Evolutionary conservation across 805 yeast genomes (phyloP).

Genomic region (Myxozyma neglecta): DNA sequence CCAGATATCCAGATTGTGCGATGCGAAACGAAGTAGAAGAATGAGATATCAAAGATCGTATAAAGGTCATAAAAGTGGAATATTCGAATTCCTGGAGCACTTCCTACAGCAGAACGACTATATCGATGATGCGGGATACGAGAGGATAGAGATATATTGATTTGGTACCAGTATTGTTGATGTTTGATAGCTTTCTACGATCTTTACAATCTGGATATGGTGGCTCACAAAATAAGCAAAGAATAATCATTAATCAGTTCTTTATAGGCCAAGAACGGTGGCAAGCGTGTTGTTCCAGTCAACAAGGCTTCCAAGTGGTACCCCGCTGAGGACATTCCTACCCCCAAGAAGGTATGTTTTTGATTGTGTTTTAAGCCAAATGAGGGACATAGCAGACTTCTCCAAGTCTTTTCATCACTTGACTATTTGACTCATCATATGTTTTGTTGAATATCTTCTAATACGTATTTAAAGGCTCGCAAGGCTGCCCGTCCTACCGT

Average conservation of each 20-base stretch:
- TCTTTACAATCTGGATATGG: not conserved
- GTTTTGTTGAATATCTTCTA: not conserved
- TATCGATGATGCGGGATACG: too few species aligned
- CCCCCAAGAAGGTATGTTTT: conserved; percentile 59
- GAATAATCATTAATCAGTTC: not conserved
- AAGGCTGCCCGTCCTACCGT: conserved; percentile 90
- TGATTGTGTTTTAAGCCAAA: conserved; percentile 20
- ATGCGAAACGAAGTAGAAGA: not conserved
- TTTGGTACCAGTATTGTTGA: too few species aligned
- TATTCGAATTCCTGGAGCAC: too few species aligned
- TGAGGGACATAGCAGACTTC: not conserved
- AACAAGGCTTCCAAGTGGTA: conserved; percentile 84
- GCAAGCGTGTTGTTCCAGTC: conserved; percentile 40
- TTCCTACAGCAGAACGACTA: too few species aligned
- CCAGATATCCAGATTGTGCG: not conserved
- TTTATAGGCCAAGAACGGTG: conserved; percentile 42
- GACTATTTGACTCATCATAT: not conserved
- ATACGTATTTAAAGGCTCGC: conserved; percentile 51
- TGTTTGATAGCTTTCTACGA: too few species aligned
- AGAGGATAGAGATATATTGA: too few species aligned
- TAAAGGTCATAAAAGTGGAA: not conserved
- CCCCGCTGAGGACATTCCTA: conserved; percentile 88
- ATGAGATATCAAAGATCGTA: not conserved
- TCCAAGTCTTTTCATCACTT: not conserved
- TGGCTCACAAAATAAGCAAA: not conserved